These are phyloP conservation scores for Rhynchospora breviuscula DNA, from an alignment of 176 grass and related monocot genomes.

Conservation along the genomic window DNA sequence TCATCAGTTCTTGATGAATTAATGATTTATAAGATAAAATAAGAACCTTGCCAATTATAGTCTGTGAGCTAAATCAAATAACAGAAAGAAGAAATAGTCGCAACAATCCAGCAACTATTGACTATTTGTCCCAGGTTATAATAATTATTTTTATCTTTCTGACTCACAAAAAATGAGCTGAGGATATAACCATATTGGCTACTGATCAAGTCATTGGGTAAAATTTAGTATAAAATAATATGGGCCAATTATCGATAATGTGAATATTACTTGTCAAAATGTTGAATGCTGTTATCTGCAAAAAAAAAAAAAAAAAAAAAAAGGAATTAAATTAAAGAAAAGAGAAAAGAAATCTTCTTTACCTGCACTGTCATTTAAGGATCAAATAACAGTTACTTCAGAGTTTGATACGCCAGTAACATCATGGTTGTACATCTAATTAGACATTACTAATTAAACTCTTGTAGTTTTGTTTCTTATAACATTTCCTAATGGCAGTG, in stretches of 20 bases:
- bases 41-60: background rate
- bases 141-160: background rate
- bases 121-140: background rate
- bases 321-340: background rate
- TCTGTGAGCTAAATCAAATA: background rate
- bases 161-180: background rate
- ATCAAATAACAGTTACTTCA: background rate
- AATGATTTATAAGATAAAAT: background rate
- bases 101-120: background rate
- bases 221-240: background rate
- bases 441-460: background rate
- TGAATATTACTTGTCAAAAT: background rate
- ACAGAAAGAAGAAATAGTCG: background rate
- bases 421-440: background rate
- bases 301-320: background rate
- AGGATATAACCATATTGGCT: background rate
- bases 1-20: background rate
- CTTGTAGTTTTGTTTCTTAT: slow-evolving; percentile 21
- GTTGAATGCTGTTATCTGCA: background rate
- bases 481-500: slow-evolving; percentile 43
- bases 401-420: background rate
- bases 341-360: background rate
- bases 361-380: background rate
- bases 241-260: background rate
- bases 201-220: background rate